phyloP scores from a whole-genome alignment of 2,329 filamentous ascomycete species.

The Beauveria medogensis region DNA sequence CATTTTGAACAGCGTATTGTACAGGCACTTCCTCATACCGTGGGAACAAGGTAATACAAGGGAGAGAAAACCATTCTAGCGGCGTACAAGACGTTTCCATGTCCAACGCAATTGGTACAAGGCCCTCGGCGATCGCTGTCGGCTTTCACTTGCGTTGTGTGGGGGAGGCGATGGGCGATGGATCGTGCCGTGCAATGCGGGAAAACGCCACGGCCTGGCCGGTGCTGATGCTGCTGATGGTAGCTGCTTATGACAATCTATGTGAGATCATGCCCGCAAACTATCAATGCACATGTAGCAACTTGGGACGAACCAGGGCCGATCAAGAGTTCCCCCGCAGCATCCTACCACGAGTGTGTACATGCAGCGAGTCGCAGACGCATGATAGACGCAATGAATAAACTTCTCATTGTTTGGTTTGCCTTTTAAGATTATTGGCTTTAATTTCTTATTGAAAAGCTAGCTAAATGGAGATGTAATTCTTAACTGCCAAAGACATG shows the following conservation, averaged over 20 bases:
- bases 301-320: not conserved
- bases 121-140: not conserved
- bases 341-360: not conserved
- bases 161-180: not conserved
- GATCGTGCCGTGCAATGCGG: not conserved
- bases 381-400: too few species aligned
- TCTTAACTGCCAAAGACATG: not conserved
- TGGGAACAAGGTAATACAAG: too few species aligned
- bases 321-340: not conserved
- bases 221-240: not conserved
- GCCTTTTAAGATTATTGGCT: not conserved
- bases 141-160: not conserved
- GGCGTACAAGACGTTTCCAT: not conserved
- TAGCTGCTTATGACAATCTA: not conserved
- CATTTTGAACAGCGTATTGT: not conserved
- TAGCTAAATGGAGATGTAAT: not conserved
- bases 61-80: not conserved
- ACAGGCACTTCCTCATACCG: too few species aligned
- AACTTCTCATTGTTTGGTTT: too few species aligned
- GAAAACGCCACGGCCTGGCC: not conserved
- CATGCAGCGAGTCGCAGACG: too few species aligned
- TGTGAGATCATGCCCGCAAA: not conserved
- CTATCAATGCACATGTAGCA: not conserved
- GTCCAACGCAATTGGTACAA: too few species aligned
- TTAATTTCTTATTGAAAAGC: not conserved